These are phyloP conservation scores for Salinomyces thailandicus DNA, from an alignment of 2,329 filamentous ascomycete species.

Conservation along the genomic window DNA sequence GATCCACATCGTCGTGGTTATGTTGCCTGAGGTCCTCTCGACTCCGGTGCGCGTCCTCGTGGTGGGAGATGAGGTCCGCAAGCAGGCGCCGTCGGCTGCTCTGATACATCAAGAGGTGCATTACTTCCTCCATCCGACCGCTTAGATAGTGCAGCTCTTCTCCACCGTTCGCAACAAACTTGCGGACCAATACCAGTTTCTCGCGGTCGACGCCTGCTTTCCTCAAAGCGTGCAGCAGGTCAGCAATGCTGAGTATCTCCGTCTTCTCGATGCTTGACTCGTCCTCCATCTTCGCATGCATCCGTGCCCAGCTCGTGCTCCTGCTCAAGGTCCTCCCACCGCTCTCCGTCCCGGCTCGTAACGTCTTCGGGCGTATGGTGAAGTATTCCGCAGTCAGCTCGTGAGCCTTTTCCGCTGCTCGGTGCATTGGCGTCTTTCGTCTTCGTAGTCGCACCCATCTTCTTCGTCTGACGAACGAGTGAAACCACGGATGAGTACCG, in stretches of 20 bases:
- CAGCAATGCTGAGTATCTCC: conserved; percentile 54
- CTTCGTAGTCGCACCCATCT: conserved; percentile 77
- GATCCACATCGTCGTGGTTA: conserved; percentile 30
- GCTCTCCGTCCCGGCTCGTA: conserved; percentile 6
- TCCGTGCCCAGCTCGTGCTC: conserved; percentile 5
- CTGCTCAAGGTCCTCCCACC: conserved; percentile 1
- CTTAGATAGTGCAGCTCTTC: conserved; percentile 68
- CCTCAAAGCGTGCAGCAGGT: conserved; percentile 59
- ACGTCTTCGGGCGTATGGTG: conserved; percentile 45
- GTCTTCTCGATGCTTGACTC: conserved; percentile 38
- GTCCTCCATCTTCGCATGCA: conserved; percentile 21
- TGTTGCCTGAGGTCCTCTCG: conserved; percentile 36
- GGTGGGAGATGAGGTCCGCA: conserved; percentile 51
- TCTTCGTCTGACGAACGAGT: conserved; percentile 82
- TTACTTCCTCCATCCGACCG: conserved; percentile 69
- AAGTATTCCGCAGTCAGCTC: conserved; percentile 72
- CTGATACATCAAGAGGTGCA: conserved; percentile 82
- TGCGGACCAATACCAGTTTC: conserved; percentile 73
- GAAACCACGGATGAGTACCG: conserved; percentile 77
- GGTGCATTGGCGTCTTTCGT: conserved; percentile 43
- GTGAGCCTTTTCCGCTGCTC: conserved; percentile 45
- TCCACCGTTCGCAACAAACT: conserved; percentile 66
- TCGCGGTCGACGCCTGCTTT: conserved; percentile 74
- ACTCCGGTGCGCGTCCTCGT: conserved; percentile 45
- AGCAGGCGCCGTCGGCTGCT: conserved; percentile 71